phyloP scores from a whole-genome alignment of 2,329 filamentous ascomycete species.

The Ceratocystis variospora region DNA sequence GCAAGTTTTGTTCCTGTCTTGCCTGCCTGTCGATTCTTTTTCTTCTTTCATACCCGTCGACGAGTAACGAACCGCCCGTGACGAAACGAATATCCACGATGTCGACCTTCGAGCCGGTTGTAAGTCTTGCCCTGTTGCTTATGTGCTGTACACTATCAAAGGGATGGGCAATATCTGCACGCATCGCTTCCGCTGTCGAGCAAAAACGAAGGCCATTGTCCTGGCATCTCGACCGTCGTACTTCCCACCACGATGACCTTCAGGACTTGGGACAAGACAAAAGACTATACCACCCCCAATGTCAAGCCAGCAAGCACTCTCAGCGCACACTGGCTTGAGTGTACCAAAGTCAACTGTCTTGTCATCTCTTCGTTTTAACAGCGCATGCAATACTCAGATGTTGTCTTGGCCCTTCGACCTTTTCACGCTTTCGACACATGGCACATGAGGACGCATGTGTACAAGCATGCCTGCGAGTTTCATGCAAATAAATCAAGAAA shows the following conservation, averaged over 20 bases:
- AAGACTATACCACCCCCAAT: not conserved
- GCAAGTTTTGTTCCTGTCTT: slow-evolving; percentile 18
- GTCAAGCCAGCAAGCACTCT: not conserved
- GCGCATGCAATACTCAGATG: slow-evolving; percentile 8
- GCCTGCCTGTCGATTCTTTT: slow-evolving; percentile 24
- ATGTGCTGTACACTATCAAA: not conserved
- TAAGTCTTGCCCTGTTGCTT: slow-evolving; percentile 35
- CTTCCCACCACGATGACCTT: slow-evolving; percentile 5
- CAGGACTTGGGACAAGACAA: not conserved
- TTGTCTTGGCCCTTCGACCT: not conserved
- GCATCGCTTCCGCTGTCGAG: slow-evolving; percentile 8
- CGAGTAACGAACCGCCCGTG: slow-evolving; percentile 24
- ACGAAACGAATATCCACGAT: slow-evolving; percentile 37
- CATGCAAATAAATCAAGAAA: not conserved
- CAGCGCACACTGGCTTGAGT: not conserved
- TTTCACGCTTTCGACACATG: not conserved
- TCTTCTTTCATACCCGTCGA: slow-evolving; percentile 24
- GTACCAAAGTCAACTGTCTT: not conserved
- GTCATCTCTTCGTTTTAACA: not conserved
- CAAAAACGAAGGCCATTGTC: not conserved
- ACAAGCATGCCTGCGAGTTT: not conserved
- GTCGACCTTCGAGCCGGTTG: slow-evolving; percentile 58
- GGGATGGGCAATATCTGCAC: slow-evolving; percentile 11
- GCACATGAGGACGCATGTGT: not conserved
- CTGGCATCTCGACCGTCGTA: not conserved